Evolutionary conservation across 495 filamentous ascomycete genomes (phyloP).

Genomic region (Schizothecium vesticola): DNA sequence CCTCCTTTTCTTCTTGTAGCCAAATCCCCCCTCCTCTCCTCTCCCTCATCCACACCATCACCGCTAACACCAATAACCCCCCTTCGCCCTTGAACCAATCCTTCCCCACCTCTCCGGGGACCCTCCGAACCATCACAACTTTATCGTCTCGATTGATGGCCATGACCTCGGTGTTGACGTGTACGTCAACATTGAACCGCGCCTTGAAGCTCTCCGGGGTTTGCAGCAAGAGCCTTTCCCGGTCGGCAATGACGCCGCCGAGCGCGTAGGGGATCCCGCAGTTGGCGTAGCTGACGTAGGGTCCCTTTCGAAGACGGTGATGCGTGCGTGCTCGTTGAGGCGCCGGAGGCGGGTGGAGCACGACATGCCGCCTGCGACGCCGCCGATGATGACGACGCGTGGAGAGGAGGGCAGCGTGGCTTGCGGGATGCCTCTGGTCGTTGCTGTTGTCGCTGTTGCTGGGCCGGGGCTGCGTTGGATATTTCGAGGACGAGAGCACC

Average conservation of each 20-base stretch:
- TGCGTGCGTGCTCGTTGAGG: slow-evolving; percentile 24
- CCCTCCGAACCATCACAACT: not conserved
- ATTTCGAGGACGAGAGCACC: not conserved
- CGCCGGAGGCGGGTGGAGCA: slow-evolving; percentile 27
- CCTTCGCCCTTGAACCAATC: not conserved
- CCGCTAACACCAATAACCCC: not conserved
- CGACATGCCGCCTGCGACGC: slow-evolving; percentile 33
- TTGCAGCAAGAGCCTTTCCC: slow-evolving; percentile 22
- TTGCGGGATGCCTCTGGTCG: not conserved
- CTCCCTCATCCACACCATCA: not conserved
- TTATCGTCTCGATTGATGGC: slow-evolving; percentile 8
- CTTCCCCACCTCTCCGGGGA: not conserved
- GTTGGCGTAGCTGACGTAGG: slow-evolving; percentile 31
- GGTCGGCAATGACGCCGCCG: slow-evolving; percentile 21
- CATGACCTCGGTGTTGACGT: slow-evolving; percentile 19
- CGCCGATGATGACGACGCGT: slow-evolving; percentile 23
- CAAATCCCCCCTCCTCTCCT: not conserved
- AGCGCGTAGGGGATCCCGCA: slow-evolving; percentile 35
- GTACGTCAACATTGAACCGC: slow-evolving; percentile 25
- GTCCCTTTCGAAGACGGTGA: slow-evolving; percentile 33
- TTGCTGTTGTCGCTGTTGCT: not conserved
- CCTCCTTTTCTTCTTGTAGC: not conserved
- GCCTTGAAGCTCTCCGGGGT: slow-evolving; percentile 20
- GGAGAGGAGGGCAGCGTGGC: not conserved
- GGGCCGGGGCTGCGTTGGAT: not conserved